Conservation (phyloP, 208 protist species). For the Leishmania aethiopica region DNA sequence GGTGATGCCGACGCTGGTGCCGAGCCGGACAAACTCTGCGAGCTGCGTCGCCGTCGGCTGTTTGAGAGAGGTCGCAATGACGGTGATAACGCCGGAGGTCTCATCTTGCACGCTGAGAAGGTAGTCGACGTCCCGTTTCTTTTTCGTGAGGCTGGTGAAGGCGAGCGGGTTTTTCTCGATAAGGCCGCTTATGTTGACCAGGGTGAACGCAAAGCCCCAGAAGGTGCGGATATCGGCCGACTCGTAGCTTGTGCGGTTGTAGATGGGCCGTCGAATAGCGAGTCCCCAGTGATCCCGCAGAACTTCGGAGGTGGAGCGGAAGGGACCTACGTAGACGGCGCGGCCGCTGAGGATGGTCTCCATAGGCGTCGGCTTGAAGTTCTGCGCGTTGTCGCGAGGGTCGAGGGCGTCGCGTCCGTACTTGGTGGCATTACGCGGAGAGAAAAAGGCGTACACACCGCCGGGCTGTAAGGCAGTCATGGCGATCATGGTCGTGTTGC, state of each 20-base stretch:
- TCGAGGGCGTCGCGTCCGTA: neutral
- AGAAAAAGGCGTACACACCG: neutral
- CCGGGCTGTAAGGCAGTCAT: neutral
- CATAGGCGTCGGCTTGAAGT: neutral
- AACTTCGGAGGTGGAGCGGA: neutral
- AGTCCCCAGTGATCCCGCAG: slow-evolving; percentile 32
- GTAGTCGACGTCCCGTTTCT: slow-evolving; percentile 1
- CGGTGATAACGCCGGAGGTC: neutral
- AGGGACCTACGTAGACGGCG: slow-evolving; percentile 27
- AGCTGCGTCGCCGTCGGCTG: neutral
- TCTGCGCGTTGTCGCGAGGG: neutral
- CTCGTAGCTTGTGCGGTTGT: slow-evolving; percentile 29
- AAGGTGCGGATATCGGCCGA: slow-evolving; percentile 30
- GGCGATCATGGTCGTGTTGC: slow-evolving; percentile 29
- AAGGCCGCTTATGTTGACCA: slow-evolving; percentile 42
- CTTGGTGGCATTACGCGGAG: neutral
- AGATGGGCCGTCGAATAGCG: slow-evolving; percentile 50
- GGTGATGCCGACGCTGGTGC: slow-evolving; percentile 1
- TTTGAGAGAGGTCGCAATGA: neutral
- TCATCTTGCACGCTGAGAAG: neutral
- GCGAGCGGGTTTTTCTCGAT: slow-evolving; percentile 11
- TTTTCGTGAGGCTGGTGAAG: neutral
- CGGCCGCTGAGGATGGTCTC: slow-evolving; percentile 23
- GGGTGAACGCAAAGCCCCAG: slow-evolving; percentile 68
- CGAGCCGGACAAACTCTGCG: neutral